phyloP scores from a whole-genome alignment of 2,329 filamentous ascomycete genomes.

The Talaromyces piceae region DNA sequence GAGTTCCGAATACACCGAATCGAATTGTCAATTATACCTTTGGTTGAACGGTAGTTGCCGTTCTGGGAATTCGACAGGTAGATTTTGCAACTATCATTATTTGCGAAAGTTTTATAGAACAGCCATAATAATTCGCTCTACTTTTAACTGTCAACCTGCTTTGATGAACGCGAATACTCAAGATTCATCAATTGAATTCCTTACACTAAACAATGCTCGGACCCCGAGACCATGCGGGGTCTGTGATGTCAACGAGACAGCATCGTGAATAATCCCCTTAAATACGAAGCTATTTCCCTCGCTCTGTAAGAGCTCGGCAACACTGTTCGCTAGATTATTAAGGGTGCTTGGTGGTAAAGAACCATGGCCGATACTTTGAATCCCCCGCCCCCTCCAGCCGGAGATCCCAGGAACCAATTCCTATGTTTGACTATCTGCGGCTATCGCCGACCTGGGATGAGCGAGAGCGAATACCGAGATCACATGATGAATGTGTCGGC shows the following conservation, averaged over 20 bases:
- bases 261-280: neutral
- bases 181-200: neutral
- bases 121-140: neutral
- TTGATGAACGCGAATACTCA: neutral
- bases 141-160: neutral
- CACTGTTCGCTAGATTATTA: neutral
- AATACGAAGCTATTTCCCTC: neutral
- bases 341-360: neutral
- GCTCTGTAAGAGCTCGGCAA: neutral
- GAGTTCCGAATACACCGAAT: neutral
- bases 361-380: neutral
- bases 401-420: conserved; percentile 6
- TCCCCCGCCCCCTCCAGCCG: neutral
- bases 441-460: conserved; percentile 44
- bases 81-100: neutral
- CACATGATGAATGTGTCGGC: conserved; percentile 44
- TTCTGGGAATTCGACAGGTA: neutral
- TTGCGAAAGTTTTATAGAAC: neutral
- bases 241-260: neutral
- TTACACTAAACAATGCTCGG: neutral
- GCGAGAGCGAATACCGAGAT: conserved; percentile 40
- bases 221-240: neutral
- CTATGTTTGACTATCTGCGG: conserved; percentile 45
- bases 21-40: neutral
- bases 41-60: neutral